Evolutionary conservation across 306 rosid species (phyloP), one percentile per base, ranked within the genome.

Genomic region (Cucurbita argyrosperma): DNA sequence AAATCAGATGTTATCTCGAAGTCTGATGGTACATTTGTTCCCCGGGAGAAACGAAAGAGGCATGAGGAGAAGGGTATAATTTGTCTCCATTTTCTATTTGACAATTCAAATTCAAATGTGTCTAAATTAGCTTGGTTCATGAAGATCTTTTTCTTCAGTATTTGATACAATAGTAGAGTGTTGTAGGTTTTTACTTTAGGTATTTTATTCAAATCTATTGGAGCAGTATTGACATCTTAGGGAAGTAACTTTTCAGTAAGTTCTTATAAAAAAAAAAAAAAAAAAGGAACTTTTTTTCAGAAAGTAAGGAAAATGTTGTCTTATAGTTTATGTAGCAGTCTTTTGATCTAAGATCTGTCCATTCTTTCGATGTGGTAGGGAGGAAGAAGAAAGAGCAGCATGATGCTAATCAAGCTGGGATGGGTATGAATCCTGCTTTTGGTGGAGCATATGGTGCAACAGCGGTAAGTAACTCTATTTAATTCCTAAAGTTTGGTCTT

Each of bases 331-430:
- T 16, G 16, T 50, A 14, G 15, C n/a, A 2, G 15, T 58, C 37
- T 35, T 69, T 12, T 69, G 21, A 18, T 58, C 8, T 30, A 19
- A 66, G 40, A 77, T 30, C 47, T 46, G 11, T 77, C n/a, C 37
- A 4, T 68, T 45, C 64, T 49, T 12, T 18, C 59, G 37, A 45
- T 72, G 46, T 75, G 46, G 76, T 90, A 91, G 99, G 91, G 74
- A 91, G 86, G 85, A 95, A 95, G 79, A 79, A 92, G 55, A 95
- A 89, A 83, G 99, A 95, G 71, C 99, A 95, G 63, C 86, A 83
- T 70, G 97, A 95, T 83, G 84, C 91, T 80, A 88, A 81, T 86
- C 95, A 88, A 84, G 93, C 91, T 52, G 96, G 85, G 79, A 79
- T 82, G 87, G 96, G 96, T 63, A 49, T 81, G 72, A 88, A 89